Evolutionary conservation across 1,139 yeast species (phyloP), one percentile per base, ranked within the genome.

Genomic region (Hansenula sp.): DNA sequence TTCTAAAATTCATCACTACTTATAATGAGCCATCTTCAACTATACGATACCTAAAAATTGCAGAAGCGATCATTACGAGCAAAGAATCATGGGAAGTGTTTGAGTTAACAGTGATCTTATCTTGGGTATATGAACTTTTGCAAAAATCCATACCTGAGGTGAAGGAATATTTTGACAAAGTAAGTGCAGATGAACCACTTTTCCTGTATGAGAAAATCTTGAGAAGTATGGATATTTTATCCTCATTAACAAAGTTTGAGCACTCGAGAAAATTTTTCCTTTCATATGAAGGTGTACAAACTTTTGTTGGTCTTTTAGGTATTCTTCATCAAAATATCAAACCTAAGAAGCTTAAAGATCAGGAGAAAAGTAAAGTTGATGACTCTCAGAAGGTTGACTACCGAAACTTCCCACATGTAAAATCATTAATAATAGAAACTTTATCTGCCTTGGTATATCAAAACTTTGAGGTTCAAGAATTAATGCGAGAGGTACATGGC

Each of bases 401-500:
- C 1, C 65, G 69, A 13, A 59, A 64, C 21, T 82, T 81, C 47
- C 87, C 89, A 0, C 75, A 75, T 38, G 70, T 74, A 9, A 83
- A 83, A 51, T 69, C 82, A 0, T 61, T 81, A 16, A 62, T 82
- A 11, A 71, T 84, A 24, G 90, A 83, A 50, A 70, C 79, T 0
- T 58, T 84, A 6, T 71, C 87, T 0, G 71, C 71, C 40, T 59
- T 88, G 39, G 68, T 74, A 0, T 73, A 71, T 46, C 68, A 71
- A 2, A 73, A 79, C 38, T 65, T 62, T 39, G 66, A 66, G 3
- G 72, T 77, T 2, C 97, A 90, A 56, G 92, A 90, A 45, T 57
- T 65, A 36, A 69, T 86, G 21, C 69, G 97, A 35, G 73, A 73
- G 29, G 54, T 69, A 1, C 87, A 83, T 39, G 95, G 90, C 0